Percentiles rank a stretch among this genome's conserved stretches.
These are phyloP conservation scores for Lolium perenne DNA, from an alignment of 176 grass and related monocot genomes.

Conservation along the genomic window DNA sequence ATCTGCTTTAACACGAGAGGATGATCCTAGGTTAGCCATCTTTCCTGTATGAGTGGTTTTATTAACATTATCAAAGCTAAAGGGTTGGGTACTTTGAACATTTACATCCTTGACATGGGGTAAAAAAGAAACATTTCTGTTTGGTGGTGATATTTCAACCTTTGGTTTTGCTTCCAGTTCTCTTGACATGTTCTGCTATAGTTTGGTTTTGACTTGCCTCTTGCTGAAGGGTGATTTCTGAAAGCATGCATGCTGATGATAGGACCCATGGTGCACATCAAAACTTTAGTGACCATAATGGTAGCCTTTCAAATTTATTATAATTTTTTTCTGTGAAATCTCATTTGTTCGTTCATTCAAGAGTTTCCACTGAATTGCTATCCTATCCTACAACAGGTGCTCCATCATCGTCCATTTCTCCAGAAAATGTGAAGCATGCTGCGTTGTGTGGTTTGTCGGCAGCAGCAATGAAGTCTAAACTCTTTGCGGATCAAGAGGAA, in stretches of 20 bases:
- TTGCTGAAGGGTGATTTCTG: conserved; percentile 65
- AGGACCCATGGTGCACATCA: conserved; percentile 47
- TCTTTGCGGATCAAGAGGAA: conserved; percentile 95
- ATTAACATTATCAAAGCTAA: conserved; percentile 30
- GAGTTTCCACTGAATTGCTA: conserved; percentile 18
- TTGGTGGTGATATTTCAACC: not conserved
- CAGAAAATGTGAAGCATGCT: conserved; percentile 72
- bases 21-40: conserved; percentile 72
- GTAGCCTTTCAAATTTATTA: conserved; percentile 48
- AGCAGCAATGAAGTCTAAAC: conserved; percentile 90
- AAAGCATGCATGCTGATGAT: conserved; percentile 61
- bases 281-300: conserved; percentile 52
- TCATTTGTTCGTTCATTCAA: conserved; percentile 24
- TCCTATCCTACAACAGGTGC: conserved; percentile 49
- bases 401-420: conserved; percentile 47
- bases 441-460: conserved; percentile 77
- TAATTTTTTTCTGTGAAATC: not conserved
- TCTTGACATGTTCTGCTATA: conserved; percentile 4
- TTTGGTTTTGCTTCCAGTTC: conserved; percentile 27
- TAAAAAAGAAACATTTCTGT: not conserved
- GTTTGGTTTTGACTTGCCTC: conserved; percentile 41
- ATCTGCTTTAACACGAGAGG: conserved; percentile 76
- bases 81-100: conserved; percentile 4
- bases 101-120: not conserved
- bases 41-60: conserved; percentile 35